phyloP scores from a whole-genome alignment of 1,284 basidiomycete species.

The Ustilago tritici region DNA sequence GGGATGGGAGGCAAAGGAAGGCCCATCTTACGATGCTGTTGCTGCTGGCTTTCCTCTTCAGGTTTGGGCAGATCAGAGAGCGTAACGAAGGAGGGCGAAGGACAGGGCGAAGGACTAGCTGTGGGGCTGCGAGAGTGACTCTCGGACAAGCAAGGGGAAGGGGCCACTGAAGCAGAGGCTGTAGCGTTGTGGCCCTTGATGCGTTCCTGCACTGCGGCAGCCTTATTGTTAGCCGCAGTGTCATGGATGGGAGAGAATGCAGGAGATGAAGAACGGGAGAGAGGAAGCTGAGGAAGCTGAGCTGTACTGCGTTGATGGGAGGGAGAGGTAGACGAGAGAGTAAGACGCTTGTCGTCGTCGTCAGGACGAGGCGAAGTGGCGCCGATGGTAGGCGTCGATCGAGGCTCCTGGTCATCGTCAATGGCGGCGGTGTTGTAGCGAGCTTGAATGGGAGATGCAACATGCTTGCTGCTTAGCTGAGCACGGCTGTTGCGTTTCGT shows the following conservation, averaged over 20 bases:
- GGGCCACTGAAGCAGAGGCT: slow-evolving; percentile 12
- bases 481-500: slow-evolving; percentile 27
- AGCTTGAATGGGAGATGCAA: not conserved
- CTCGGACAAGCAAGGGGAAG: slow-evolving; percentile 37
- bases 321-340: slow-evolving; percentile 37
- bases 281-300: slow-evolving; percentile 17
- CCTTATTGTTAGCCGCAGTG: not conserved
- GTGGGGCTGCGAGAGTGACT: slow-evolving; percentile 39
- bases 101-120: slow-evolving; percentile 40
- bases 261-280: slow-evolving; percentile 17
- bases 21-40: slow-evolving; percentile 18
- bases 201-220: not conserved
- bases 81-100: slow-evolving; percentile 18
- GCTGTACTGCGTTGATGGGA: slow-evolving; percentile 24
- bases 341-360: slow-evolving; percentile 6
- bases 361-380: slow-evolving; percentile 14
- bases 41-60: not conserved
- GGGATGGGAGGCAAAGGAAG: slow-evolving; percentile 35
- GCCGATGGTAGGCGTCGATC: slow-evolving; percentile 24
- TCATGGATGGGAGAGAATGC: not conserved
- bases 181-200: not conserved
- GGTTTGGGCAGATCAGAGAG: slow-evolving; percentile 4
- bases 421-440: not conserved
- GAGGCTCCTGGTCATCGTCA: slow-evolving; percentile 18
- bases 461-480: not conserved